Evolutionary conservation across 2,329 filamentous ascomycete species (phyloP).

Genomic region (Helicocarpus griseus): DNA sequence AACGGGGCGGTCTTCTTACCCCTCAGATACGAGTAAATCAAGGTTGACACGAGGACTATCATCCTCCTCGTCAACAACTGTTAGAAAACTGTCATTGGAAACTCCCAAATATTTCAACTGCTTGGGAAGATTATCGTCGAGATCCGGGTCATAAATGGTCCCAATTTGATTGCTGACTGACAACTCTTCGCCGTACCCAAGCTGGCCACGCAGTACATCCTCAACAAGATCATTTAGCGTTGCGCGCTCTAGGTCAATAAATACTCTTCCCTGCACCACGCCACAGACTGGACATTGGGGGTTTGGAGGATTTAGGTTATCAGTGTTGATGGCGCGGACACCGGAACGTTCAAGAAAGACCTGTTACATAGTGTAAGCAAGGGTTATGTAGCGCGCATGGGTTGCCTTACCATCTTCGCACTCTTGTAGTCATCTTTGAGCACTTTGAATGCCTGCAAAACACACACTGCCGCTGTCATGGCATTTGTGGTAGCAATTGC

Average conservation of each 20-base stretch:
- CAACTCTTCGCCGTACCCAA: constrained; percentile 75
- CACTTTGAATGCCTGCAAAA: constrained; percentile 87
- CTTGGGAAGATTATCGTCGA: constrained; percentile 75
- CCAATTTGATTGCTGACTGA: constrained; percentile 64
- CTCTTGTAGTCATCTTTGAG: constrained; percentile 60
- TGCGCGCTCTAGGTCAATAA: constrained; percentile 59
- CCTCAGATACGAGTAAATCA: constrained; percentile 46
- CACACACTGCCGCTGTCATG: constrained; percentile 85
- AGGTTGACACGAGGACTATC: constrained; percentile 63
- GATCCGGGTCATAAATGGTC: constrained; percentile 80
- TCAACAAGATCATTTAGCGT: constrained; percentile 74
- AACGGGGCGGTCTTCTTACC: constrained; percentile 16
- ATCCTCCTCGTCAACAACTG: constrained; percentile 72
- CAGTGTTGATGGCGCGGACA: constrained; percentile 49
- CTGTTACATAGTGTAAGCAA: constrained; percentile 26
- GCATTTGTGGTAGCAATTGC: constrained; percentile 98
- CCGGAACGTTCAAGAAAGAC: constrained; percentile 66
- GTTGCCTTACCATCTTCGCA: constrained; percentile 57
- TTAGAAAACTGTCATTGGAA: constrained; percentile 64
- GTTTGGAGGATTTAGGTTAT: constrained; percentile 55
- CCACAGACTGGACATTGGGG: constrained; percentile 76
- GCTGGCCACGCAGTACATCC: constrained; percentile 55
- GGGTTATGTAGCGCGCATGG: neutral
- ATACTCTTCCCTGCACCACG: constrained; percentile 56
- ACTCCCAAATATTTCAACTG: constrained; percentile 71